phyloP scores from a whole-genome alignment of 2,329 filamentous ascomycete genomes.

The Microascus cirrosus region DNA sequence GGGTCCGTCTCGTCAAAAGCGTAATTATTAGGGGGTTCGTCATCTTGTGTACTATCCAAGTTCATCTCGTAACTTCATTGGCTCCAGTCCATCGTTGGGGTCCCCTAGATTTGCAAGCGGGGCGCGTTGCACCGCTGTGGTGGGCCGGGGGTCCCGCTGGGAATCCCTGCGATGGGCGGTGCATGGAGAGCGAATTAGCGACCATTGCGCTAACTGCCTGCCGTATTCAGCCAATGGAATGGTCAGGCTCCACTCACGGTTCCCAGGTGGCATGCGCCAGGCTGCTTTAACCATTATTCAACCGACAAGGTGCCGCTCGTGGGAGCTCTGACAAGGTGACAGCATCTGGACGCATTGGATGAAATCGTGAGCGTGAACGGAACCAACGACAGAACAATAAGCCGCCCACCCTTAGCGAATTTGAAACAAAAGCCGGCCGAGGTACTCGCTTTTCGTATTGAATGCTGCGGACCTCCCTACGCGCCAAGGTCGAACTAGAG shows the following conservation, averaged over 20 bases:
- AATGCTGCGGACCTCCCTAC: background rate
- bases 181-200: background rate
- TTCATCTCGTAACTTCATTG: background rate
- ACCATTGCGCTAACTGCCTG: background rate
- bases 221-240: background rate
- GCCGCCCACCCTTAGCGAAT: no score
- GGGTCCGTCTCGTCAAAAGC: background rate
- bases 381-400: no score
- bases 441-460: background rate
- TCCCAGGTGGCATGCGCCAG: background rate
- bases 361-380: background rate
- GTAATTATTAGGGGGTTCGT: background rate
- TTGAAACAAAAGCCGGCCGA: no score
- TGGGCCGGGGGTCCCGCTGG: background rate
- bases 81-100: background rate
- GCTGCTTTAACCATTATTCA: background rate
- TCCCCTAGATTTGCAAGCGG: background rate
- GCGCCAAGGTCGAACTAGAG: background rate
- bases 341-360: background rate
- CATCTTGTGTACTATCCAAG: background rate
- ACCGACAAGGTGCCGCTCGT: background rate
- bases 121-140: background rate
- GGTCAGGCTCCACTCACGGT: background rate
- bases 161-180: background rate
- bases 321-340: background rate